Evolutionary conservation across 805 yeast species (phyloP), one percentile per base, ranked within the genome.

Genomic region (Sugiyamaella chiloensis): DNA sequence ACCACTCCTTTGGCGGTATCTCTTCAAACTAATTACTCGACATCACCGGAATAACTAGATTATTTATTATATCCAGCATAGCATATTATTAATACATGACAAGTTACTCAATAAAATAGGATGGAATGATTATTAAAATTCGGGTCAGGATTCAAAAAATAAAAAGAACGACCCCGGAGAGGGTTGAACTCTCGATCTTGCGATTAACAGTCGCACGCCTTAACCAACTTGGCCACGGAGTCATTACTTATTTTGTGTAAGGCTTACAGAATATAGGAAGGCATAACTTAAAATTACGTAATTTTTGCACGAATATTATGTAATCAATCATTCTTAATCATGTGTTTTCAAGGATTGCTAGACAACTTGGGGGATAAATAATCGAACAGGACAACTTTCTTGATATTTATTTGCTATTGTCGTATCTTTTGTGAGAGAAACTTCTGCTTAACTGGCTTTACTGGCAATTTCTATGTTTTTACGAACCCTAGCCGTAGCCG

Each of bases 201-300:
- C 70, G 72, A 67, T 67, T 66, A 67, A 67, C 71, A 67, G 71
- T 67, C 71, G 70, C 67, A 67, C 69, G 71, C 71, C 71, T 67
- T 67, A 66, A 58, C 71, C 71, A 67, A 60, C 71, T 67, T 67
- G 71, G 71, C 71, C 71, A 67, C 69, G 66, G 57, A 65, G 69
- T 65, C 69, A 34, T 34, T 29, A n/a, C 16, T 29, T n/a, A n/a
- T n/a, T n/a, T n/a, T n/a, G n/a, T n/a, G n/a, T n/a, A n/a, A n/a
- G n/a, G n/a, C n/a, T n/a, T n/a, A n/a, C n/a, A n/a, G n/a, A n/a
- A n/a, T n/a, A n/a, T n/a, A n/a, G n/a, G n/a, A n/a, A n/a, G n/a
- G n/a, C n/a, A n/a, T n/a, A n/a, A n/a, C n/a, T n/a, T n/a, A n/a
- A n/a, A n/a, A n/a, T n/a, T n/a, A n/a, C n/a, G n/a, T n/a, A n/a